These are phyloP conservation scores for Pichia gijzeniarum DNA, from an alignment of 805 yeast genomes.

Conservation along the genomic window DNA sequence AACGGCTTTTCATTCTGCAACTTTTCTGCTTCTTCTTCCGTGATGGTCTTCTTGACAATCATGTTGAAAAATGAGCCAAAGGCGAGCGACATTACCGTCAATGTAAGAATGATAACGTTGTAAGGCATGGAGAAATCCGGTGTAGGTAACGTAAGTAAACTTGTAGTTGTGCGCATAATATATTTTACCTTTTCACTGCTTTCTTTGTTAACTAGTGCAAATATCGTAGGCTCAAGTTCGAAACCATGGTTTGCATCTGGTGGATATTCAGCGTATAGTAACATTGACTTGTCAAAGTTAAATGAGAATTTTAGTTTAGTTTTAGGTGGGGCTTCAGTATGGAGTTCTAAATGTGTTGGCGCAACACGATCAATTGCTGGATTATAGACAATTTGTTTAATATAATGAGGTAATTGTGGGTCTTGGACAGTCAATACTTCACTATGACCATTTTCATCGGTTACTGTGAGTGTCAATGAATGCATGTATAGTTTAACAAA, in stretches of 20 bases:
- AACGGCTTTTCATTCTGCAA: slow-evolving; percentile 15
- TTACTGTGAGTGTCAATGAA: slow-evolving; percentile 41
- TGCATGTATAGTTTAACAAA: slow-evolving; percentile 78
- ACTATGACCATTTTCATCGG: slow-evolving; percentile 15
- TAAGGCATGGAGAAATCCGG: slow-evolving; percentile 99
- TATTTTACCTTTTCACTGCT: slow-evolving; percentile 28
- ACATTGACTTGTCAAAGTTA: slow-evolving; percentile 80
- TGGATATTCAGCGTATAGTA: slow-evolving; percentile 89
- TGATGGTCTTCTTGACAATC: slow-evolving; percentile 63
- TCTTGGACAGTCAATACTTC: slow-evolving; percentile 20
- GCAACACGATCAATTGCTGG: slow-evolving; percentile 77
- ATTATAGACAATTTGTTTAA: slow-evolving; percentile 51
- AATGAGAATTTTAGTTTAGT: slow-evolving; percentile 58
- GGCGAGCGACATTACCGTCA: slow-evolving; percentile 87
- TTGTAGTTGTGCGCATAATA: slow-evolving; percentile 75
- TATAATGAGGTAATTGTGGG: slow-evolving; percentile 29
- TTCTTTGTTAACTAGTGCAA: slow-evolving; percentile 41
- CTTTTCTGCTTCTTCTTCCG: slow-evolving; percentile 61
- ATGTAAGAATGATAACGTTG: slow-evolving; percentile 88
- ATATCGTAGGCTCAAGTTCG: slow-evolving; percentile 85
- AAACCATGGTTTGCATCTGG: slow-evolving; percentile 99
- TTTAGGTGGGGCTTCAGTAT: slow-evolving; percentile 55
- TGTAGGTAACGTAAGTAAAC: slow-evolving; percentile 80
- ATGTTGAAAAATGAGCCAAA: slow-evolving; percentile 84
- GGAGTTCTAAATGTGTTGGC: slow-evolving; percentile 78